Evolutionary conservation across 2,329 filamentous ascomycete species (phyloP).

Genomic region (Fusarium nematophilum): DNA sequence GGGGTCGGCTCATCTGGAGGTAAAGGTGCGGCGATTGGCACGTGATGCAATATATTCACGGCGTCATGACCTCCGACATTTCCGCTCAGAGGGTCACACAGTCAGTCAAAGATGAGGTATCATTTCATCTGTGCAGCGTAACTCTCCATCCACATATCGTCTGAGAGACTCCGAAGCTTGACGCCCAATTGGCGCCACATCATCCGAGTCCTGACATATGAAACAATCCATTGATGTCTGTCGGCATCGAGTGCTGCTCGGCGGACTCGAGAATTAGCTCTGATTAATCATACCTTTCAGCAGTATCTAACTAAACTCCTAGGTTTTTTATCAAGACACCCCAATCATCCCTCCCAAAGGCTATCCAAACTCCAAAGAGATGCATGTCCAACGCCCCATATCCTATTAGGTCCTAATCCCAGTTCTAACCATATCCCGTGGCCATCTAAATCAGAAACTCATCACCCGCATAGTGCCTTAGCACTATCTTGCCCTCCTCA

Average conservation of each 20-base stretch:
- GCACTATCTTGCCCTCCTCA: slow-evolving; percentile 80
- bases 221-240: too few relatives aligned
- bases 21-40: slow-evolving; percentile 36
- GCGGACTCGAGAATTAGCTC: neutral
- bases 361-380: slow-evolving; percentile 24
- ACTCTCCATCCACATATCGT: slow-evolving; percentile 14
- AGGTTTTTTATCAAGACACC: slow-evolving; percentile 11
- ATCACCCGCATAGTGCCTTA: slow-evolving; percentile 82
- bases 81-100: neutral
- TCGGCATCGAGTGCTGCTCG: too few relatives aligned
- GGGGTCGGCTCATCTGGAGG: slow-evolving; percentile 43
- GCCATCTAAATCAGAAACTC: slow-evolving; percentile 66
- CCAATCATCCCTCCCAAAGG: neutral
- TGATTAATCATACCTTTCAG: neutral
- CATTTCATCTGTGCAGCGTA: neutral
- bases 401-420: neutral
- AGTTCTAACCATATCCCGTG: neutral
- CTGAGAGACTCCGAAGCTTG: slow-evolving; percentile 20
- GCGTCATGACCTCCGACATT: slow-evolving; percentile 28
- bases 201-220: neutral
- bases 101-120: neutral
- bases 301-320: slow-evolving; percentile 1
- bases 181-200: slow-evolving; percentile 7
- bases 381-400: slow-evolving; percentile 11
- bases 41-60: slow-evolving; percentile 35